A percentile compares a stretch with the other conserved stretches of the same genome.
Evolutionary conservation across 805 yeast genomes (phyloP).

Genomic region (Kuraishia ogatae): DNA sequence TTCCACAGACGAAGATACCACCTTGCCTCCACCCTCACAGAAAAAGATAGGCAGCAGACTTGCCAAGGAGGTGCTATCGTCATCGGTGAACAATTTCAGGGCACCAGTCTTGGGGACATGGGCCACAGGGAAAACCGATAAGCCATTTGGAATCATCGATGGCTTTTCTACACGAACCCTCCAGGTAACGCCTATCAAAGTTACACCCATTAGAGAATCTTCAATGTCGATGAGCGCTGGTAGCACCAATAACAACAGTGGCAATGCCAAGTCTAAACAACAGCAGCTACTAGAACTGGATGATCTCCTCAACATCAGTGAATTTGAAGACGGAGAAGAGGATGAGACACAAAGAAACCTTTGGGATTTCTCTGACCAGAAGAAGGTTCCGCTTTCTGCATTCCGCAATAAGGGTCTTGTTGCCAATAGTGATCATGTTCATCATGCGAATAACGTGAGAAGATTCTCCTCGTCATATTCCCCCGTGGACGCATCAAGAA

Average conservation of each 20-base stretch:
- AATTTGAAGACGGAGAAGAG: constrained; percentile 66
- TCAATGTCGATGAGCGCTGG: constrained; percentile 2
- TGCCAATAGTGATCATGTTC: constrained; percentile 6
- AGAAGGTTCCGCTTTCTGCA: constrained; percentile 76
- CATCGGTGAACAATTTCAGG: constrained; percentile 73
- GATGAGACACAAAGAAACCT: constrained; percentile 23
- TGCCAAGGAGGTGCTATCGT: constrained; percentile 89
- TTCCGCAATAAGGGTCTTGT: constrained; percentile 71
- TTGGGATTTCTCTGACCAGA: constrained; percentile 15
- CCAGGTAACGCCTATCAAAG: constrained; percentile 13
- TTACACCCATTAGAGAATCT: background rate
- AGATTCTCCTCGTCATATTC: constrained; percentile 3
- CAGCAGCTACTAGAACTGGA: constrained; percentile 38
- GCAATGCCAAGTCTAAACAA: constrained; percentile 4
- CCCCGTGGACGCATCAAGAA: background rate
- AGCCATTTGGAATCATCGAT: constrained; percentile 91
- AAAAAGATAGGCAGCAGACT: constrained; percentile 65
- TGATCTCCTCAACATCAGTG: constrained; percentile 83
- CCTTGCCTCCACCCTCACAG: constrained; percentile 63
- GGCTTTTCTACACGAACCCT: constrained; percentile 86
- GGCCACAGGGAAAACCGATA: constrained; percentile 60
- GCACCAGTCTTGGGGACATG: constrained; percentile 94
- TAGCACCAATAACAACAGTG: background rate
- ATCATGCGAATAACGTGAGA: background rate
- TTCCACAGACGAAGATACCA: constrained; percentile 89